phyloP scores from a whole-genome alignment of 2,329 filamentous ascomycete genomes.

The Akanthomyces lecanii region DNA sequence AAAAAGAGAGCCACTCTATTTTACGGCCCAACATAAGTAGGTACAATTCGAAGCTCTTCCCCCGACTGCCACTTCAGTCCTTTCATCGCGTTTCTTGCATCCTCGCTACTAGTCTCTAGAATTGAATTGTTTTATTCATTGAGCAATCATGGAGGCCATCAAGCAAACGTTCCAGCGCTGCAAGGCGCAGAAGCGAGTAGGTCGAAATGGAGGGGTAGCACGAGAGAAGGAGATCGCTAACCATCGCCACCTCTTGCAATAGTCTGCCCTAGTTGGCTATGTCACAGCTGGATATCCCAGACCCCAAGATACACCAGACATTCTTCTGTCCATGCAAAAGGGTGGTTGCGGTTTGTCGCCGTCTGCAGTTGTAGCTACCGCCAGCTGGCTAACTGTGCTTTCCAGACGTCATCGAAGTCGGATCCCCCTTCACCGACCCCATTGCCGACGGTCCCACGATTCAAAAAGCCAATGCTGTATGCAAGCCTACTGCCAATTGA shows the following conservation, averaged over 20 bases:
- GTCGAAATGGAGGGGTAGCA: slow-evolving; percentile 25
- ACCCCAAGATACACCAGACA: slow-evolving; percentile 73
- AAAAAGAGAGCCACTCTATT: slow-evolving; percentile 9
- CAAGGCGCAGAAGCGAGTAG: slow-evolving; percentile 56
- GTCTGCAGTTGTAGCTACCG: neutral
- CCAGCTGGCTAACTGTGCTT: slow-evolving; percentile 8
- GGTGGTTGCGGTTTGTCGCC: slow-evolving; percentile 74
- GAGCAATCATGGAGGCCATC: slow-evolving; percentile 50
- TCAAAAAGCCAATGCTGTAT: slow-evolving; percentile 85
- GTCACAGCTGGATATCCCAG: slow-evolving; percentile 91
- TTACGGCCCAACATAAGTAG: neutral
- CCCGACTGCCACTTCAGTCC: neutral
- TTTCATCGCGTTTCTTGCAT: neutral
- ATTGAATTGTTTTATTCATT: neutral
- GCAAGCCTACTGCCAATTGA: neutral
- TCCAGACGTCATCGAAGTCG: slow-evolving; percentile 85
- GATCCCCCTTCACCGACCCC: slow-evolving; percentile 94
- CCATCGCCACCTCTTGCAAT: slow-evolving; percentile 21
- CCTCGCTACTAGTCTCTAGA: neutral
- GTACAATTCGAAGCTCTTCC: neutral
- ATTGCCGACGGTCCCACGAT: slow-evolving; percentile 98
- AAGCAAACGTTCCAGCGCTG: slow-evolving; percentile 57
- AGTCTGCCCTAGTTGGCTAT: slow-evolving; percentile 89
- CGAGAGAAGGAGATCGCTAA: slow-evolving; percentile 19
- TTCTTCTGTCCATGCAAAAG: slow-evolving; percentile 84